A percentile compares a stretch with the other conserved stretches of the same genome.
Conservation (phyloP, 2,329 filamentous ascomycete species). For the Scedosporium aurantiacum region DNA sequence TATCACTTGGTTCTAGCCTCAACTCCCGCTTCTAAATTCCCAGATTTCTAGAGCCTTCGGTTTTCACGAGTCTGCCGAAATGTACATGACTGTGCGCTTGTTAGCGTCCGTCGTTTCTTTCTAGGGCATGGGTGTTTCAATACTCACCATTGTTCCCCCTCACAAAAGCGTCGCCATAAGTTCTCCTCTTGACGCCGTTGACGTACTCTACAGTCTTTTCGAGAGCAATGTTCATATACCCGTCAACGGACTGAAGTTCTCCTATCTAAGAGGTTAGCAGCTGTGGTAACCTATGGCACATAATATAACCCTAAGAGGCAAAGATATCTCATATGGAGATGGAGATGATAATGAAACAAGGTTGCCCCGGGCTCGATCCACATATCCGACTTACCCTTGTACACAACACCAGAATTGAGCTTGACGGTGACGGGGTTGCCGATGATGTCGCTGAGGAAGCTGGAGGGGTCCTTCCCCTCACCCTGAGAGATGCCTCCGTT, state of each 20-base stretch:
- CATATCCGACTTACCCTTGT: conserved; percentile 59
- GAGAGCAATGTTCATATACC: conserved; percentile 98
- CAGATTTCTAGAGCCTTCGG: neutral
- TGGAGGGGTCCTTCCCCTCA: conserved; percentile 84
- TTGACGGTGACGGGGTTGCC: conserved; percentile 91
- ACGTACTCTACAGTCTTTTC: conserved; percentile 92
- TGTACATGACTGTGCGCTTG: conserved; percentile 51
- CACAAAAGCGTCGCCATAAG: conserved; percentile 90
- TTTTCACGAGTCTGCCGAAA: conserved; percentile 41
- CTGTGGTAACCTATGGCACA: neutral
- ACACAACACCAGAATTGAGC: conserved; percentile 95
- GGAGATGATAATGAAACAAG: neutral
- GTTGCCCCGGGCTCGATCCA: neutral
- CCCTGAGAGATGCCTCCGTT: conserved; percentile 52
- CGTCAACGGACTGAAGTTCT: conserved; percentile 91
- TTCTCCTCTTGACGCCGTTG: conserved; percentile 69
- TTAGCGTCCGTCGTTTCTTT: neutral
- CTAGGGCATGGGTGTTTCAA: neutral
- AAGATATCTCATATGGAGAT: neutral
- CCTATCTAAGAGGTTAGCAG: conserved; percentile 39
- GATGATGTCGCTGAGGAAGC: conserved; percentile 89
- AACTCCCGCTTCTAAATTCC: neutral
- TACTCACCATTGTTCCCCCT: conserved; percentile 82
- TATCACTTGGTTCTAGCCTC: neutral
- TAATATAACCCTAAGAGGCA: neutral